Conservation (phyloP, 2,329 filamentous ascomycete species). For the Magnaporthiopsis rhizophila region DNA sequence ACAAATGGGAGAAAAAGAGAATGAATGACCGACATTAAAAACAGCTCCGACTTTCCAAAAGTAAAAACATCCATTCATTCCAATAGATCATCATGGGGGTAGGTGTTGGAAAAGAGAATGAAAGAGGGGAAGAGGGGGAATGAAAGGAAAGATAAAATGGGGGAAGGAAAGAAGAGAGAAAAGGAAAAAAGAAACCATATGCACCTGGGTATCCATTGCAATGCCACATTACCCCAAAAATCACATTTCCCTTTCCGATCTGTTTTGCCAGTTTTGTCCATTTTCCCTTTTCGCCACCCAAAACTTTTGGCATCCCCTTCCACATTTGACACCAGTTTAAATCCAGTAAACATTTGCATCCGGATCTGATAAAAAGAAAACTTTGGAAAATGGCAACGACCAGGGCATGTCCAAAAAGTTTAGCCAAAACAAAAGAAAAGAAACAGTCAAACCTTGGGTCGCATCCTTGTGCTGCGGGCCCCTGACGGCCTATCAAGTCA, state of each 20-base stretch:
- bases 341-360: background rate
- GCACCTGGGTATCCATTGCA: slow-evolving; percentile 15
- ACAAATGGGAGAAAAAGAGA: no score
- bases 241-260: slow-evolving; percentile 5
- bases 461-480: background rate
- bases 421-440: background rate
- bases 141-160: slow-evolving; percentile 5
- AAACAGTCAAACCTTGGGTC: background rate
- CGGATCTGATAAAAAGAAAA: background rate
- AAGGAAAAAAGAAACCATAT: slow-evolving; percentile 12
- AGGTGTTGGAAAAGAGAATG: background rate
- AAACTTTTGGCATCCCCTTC: background rate
- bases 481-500: slow-evolving; percentile 20
- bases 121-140: background rate
- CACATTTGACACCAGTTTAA: background rate
- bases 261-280: slow-evolving; percentile 4
- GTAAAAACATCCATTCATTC: no score
- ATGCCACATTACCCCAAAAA: slow-evolving; percentile 11
- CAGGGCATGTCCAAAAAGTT: background rate
- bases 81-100: no score
- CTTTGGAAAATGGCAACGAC: background rate
- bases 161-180: background rate
- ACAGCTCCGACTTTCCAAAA: no score
- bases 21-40: no score
- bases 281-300: background rate